Evolutionary conservation across 2,329 filamentous ascomycete species (phyloP).

Genomic region (Stemphylium lycopersici): DNA sequence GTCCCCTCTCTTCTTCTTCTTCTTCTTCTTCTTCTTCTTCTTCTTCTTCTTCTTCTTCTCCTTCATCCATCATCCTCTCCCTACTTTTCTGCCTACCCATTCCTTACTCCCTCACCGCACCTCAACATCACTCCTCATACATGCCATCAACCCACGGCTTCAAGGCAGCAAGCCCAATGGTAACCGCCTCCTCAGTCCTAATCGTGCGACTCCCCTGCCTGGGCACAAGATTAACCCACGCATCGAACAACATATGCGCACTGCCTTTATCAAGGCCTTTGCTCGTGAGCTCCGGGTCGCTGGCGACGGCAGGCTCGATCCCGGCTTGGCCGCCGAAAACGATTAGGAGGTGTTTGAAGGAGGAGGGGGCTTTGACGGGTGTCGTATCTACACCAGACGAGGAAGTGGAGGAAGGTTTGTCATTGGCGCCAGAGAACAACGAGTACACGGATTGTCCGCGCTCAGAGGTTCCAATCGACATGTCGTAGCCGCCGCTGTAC

Average conservation of each 20-base stretch:
- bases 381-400: not conserved
- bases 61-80: no score
- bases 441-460: constrained; percentile 62
- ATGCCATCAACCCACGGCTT: constrained; percentile 52
- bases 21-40: no score
- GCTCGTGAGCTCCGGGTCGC: constrained; percentile 63
- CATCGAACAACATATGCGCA: constrained; percentile 76
- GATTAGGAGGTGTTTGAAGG: constrained; percentile 74
- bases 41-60: no score
- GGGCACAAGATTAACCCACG: constrained; percentile 82
- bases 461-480: constrained; percentile 84
- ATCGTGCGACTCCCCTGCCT: constrained; percentile 83
- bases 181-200: constrained; percentile 81
- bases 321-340: constrained; percentile 83
- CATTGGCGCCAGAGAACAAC: constrained; percentile 32
- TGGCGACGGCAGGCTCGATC: constrained; percentile 74
- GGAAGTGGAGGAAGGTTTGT: not conserved
- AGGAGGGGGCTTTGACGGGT: constrained; percentile 32
- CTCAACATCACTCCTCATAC: constrained; percentile 5
- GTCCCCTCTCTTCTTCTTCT: no score
- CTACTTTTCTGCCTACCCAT: no score
- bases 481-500: constrained; percentile 78
- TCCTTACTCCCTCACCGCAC: not conserved
- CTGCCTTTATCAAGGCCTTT: constrained; percentile 69
- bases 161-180: constrained; percentile 74